phyloP scores from a whole-genome alignment of 2,329 filamentous ascomycete genomes.

The Myriangium duriaei region DNA sequence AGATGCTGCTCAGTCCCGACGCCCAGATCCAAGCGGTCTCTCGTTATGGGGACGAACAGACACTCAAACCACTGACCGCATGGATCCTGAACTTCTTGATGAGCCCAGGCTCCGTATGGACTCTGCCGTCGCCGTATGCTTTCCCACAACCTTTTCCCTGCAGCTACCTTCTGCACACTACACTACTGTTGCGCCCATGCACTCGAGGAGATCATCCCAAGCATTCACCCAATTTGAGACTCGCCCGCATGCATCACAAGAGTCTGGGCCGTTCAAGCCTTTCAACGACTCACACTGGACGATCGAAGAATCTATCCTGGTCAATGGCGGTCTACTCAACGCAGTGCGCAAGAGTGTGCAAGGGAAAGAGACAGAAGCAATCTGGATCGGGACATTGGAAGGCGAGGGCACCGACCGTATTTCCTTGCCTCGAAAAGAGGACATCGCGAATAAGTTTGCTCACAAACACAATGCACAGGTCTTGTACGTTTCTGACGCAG shows the following conservation, averaged over 20 bases:
- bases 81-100: neutral
- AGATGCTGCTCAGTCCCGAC: neutral
- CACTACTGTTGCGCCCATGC: constrained; percentile 10
- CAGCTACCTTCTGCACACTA: constrained; percentile 15
- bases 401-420: constrained; percentile 90
- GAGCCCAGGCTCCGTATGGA: neutral
- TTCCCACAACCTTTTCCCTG: constrained; percentile 23
- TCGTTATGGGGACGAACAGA: constrained; percentile 6
- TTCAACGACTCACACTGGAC: constrained; percentile 57
- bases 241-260: neutral
- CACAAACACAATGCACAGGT: constrained; percentile 72
- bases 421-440: constrained; percentile 60
- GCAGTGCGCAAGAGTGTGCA: constrained; percentile 56
- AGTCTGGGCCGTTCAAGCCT: neutral
- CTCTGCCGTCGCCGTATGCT: neutral
- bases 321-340: constrained; percentile 84
- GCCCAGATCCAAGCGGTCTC: neutral
- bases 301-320: constrained; percentile 74
- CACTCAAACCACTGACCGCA: constrained; percentile 14
- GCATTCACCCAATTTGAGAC: neutral
- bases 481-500: constrained; percentile 78
- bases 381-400: constrained; percentile 73
- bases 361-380: constrained; percentile 60
- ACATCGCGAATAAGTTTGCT: constrained; percentile 70
- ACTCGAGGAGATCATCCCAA: neutral